Evolutionary conservation across 805 yeast genomes (phyloP).

Genomic region (Saturnispora mendoncae): DNA sequence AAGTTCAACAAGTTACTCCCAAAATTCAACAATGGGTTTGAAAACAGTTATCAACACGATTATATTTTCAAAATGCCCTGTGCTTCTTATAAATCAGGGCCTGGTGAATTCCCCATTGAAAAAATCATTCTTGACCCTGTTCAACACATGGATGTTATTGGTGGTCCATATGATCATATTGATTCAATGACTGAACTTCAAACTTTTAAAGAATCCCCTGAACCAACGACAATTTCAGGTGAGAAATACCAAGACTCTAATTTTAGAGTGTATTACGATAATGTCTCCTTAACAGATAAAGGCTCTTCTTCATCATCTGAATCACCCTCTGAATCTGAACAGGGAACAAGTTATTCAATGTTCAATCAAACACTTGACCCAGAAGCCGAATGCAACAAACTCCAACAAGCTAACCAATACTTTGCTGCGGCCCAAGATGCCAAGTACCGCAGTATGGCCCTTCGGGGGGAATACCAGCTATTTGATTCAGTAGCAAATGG

Average conservation of each 20-base stretch:
- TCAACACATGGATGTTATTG: conserved; percentile 3
- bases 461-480: too few relatives aligned
- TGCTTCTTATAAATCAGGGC: neutral
- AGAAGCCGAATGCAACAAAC: too few relatives aligned
- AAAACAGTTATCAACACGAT: neutral
- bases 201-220: neutral
- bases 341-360: too few relatives aligned
- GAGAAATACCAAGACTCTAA: neutral
- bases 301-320: too few relatives aligned
- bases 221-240: neutral
- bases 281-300: too few relatives aligned
- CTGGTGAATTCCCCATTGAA: neutral
- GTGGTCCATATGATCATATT: neutral
- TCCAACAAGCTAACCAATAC: too few relatives aligned
- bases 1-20: neutral
- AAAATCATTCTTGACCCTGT: conserved; percentile 1
- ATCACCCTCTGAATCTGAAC: too few relatives aligned
- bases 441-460: too few relatives aligned
- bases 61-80: neutral
- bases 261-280: neutral
- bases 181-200: neutral
- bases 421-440: too few relatives aligned
- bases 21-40: neutral
- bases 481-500: too few relatives aligned
- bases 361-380: too few relatives aligned